Evolutionary conservation across 1,284 basidiomycete species (phyloP), one percentile per base, ranked within the genome.

Genomic region (Malassezia globosa): DNA sequence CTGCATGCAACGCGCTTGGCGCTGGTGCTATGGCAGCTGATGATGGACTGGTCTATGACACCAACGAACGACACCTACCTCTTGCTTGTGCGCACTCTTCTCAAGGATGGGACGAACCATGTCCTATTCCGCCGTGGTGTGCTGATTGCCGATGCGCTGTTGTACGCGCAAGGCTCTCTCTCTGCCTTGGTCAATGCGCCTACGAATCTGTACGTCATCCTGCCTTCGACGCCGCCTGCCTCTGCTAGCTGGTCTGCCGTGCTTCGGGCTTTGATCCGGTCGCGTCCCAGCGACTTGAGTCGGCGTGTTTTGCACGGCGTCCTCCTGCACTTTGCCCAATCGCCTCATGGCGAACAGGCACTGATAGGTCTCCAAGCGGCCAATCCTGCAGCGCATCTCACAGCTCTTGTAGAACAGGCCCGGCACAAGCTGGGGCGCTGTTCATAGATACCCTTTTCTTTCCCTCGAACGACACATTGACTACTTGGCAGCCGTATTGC

Each of bases 11-110:
- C 59, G 14, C 55, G 55, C 2, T 26, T 66, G 1, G 37, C 58
- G 0, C 36, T 64, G 31, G 29, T 56, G 25, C 48, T 66, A 1
- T 50, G 61, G 42, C 55, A 66, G 19, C 47, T 43, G 26, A 58
- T 66, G 58, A 43, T 51, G 3, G 21, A 18, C 6, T 43, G 38
- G 11, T 35, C 35, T 3, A 51, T 66, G 8, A 19, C 54, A 2
- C 55, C 54, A 2, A 48, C 55, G 5, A 7, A 33, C 3, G 38
- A 46, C 2, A 55, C 58, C 1, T 60, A 53, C 37, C 52, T 44
- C 42, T 29, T 26, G 29, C 18, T 55, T 8, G 37, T 52, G 4
- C 42, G 34, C 13, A 40, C 34, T 0, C 40, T 55, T 13, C 41
- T 55, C 8, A 35, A 33, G 3, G 16, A 27, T 3, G 14, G 19